Evolutionary conservation across 805 yeast genomes (phyloP).

Genomic region (Saturnispora silvae): DNA sequence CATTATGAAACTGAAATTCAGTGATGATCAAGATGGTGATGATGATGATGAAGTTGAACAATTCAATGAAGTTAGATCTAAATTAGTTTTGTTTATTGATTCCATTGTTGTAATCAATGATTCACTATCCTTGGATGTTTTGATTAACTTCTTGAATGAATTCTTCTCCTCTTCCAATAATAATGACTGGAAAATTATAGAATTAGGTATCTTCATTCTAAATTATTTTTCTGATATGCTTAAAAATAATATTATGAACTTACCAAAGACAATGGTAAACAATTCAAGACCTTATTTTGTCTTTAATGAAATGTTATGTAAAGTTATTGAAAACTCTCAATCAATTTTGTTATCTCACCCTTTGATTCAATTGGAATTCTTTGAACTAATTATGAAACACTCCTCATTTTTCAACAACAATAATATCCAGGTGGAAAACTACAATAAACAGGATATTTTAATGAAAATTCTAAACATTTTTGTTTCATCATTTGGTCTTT

Average conservation of each 20-base stretch:
- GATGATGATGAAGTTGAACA: slow-evolving; percentile 69
- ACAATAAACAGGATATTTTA: slow-evolving; percentile 40
- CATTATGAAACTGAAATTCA: slow-evolving; percentile 70
- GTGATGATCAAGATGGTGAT: slow-evolving; percentile 45
- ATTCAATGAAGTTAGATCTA: slow-evolving; percentile 68
- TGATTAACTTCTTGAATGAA: slow-evolving; percentile 39
- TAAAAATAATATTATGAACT: slow-evolving; percentile 62
- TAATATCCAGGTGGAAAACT: slow-evolving; percentile 29
- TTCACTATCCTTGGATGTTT: slow-evolving; percentile 26
- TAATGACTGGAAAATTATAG: slow-evolving; percentile 69
- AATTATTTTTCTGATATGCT: slow-evolving; percentile 70
- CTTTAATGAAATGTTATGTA: slow-evolving; percentile 51
- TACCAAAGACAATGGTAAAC: slow-evolving; percentile 55
- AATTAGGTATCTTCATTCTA: slow-evolving; percentile 78
- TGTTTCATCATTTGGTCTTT: slow-evolving; percentile 72
- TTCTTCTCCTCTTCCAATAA: slow-evolving; percentile 20
- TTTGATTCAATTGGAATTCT: slow-evolving; percentile 67
- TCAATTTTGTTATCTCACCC: slow-evolving; percentile 54
- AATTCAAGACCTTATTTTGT: slow-evolving; percentile 56
- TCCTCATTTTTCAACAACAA: slow-evolving; percentile 46
- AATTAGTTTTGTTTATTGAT: slow-evolving; percentile 74
- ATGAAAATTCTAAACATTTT: slow-evolving; percentile 64
- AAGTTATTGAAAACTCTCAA: slow-evolving; percentile 27
- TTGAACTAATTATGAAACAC: slow-evolving; percentile 79
- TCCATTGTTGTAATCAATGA: slow-evolving; percentile 45